A percentile compares a stretch with the other conserved stretches of the same genome.
phyloP scores from a whole-genome alignment of 768 basidiomycete genomes.

The Podaxis sp. region DNA sequence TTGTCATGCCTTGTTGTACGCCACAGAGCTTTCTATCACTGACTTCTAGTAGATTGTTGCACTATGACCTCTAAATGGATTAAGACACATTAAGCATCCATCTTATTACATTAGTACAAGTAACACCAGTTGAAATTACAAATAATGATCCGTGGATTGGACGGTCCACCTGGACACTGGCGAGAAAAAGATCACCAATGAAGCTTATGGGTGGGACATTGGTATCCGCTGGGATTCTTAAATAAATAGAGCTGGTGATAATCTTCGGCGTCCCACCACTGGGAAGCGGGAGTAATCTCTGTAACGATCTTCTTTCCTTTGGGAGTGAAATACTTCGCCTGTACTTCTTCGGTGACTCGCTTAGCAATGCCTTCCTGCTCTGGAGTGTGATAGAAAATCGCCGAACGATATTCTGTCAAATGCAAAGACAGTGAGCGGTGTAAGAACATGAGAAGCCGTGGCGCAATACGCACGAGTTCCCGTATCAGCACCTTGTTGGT shows the following conservation, averaged over 20 bases:
- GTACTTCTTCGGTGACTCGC: slow-evolving; percentile 79
- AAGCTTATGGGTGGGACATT: slow-evolving; percentile 85
- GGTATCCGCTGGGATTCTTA: slow-evolving; percentile 87
- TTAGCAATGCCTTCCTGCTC: slow-evolving; percentile 75
- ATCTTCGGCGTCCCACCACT: slow-evolving; percentile 83
- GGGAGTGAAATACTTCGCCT: slow-evolving; percentile 78
- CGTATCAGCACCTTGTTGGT: slow-evolving; percentile 74
- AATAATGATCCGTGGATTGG: slow-evolving; percentile 1
- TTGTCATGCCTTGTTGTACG: not conserved
- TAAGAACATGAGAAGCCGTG: not conserved
- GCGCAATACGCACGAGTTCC: slow-evolving; percentile 66
- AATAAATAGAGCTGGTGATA: slow-evolving; percentile 84
- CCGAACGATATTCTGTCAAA: slow-evolving; percentile 83
- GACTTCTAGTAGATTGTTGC: not conserved
- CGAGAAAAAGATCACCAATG: slow-evolving; percentile 60
- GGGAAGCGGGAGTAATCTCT: slow-evolving; percentile 61
- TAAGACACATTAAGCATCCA: not conserved
- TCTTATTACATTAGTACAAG: not conserved
- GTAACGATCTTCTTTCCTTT: slow-evolving; percentile 78
- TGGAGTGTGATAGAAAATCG: slow-evolving; percentile 76
- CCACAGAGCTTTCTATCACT: not conserved
- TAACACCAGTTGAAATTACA: not conserved
- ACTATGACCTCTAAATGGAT: not conserved
- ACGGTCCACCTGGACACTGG: not conserved
- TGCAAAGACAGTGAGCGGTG: not conserved